Evolutionary conservation across 805 yeast species (phyloP), one percentile per base, ranked within the genome.

Genomic region (Metschnikowia hibisci): DNA sequence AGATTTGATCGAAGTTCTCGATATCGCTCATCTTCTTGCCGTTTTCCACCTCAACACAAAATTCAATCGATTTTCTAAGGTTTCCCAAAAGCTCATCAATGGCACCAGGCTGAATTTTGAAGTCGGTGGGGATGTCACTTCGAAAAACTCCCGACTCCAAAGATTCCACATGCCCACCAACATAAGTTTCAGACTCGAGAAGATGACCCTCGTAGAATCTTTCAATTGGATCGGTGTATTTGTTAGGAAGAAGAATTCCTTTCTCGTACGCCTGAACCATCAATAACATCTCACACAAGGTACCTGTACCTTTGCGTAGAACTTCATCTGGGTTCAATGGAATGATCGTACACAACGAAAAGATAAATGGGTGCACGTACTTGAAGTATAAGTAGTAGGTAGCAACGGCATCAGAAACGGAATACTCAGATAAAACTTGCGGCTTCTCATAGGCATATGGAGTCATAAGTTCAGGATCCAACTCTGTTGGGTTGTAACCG

Each of bases 381-480:
- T 93, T 93, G 80, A 85, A 90, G 69, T 90, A 93, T 35, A 93
- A 71, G 63, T 93, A 93, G 61, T 90, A 93, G 0, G 99, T 93
- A 4, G 99, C 99, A 31, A 95, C 99, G 10, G 99, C 99, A 74
- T 93, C 99, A 44, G 99, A 95, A 22, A 93, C 99, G 0, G 99
- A 95, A 63, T 93, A 93, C 60, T 95, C 99, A 0, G 99, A 88
- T 40, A 93, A 66, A 3, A 84, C 67, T 57, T 93, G 98, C 1
- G 99, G 99, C 54, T 84, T 80, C 56, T 90, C 96, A 52, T 83
- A 80, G 3, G 99, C 99, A 62, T 91, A 93, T 0, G 97, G 97
- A 0, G 97, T 89, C 99, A 93, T 93, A 39, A 90, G 69, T 64
- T 93, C 99, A 0, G 99, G 99, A 55, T 93, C 99, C 46, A 93